Base-by-base conservation (phyloP, 345 rosid genomes). In the Syzygium jambos region DNA sequence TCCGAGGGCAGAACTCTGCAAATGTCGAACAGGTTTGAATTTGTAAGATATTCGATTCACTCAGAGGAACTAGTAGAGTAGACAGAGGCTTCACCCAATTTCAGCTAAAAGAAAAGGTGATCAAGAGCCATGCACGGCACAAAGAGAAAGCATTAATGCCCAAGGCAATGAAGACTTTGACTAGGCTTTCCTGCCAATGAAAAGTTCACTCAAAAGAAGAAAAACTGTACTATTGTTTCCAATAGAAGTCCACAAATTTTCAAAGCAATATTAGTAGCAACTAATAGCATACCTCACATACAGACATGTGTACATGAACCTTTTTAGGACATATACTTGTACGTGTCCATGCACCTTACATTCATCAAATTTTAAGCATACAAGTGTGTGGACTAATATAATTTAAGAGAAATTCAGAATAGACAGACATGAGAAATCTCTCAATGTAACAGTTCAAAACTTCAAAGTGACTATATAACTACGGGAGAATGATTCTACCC, bases 1-100 rank as follows among this genome's bases (percentile, higher is more conserved):
- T 21, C 99, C 99, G 4, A 98, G 98, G 25, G 99, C 99, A 16
- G 99, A 98, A 90, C 99, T 96, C 99, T 96, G 98, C 88, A 21
- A 51, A 68, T 73, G 27, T 19, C 43, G 2, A 9, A 73, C 49
- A 73, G 80, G 38, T 73, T 73, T 9, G 43, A 73, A 34, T 17
- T 22, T 1, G 14, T 19, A 73, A 38, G 49, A 38, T 38, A 73
- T 73, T 73, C 80, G 19, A 73, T 17, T 34, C 80, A 34, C 41
- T 73, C 46, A 73, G 23, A 73, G 80, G 8, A 73, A 73, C 80
- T 73, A 19, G 80, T 22, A 73, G 49, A 11, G 23, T 2, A 73
- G 80, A 73, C 3, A 2, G 27, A 73, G 27, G 14, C 38, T 73
- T 38, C 80, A 22, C 80, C 49, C 80, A 34, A 19, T 73, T 73